Conservation (phyloP, 306 rosid genomes). For the Chamaecrista fasciculata region DNA sequence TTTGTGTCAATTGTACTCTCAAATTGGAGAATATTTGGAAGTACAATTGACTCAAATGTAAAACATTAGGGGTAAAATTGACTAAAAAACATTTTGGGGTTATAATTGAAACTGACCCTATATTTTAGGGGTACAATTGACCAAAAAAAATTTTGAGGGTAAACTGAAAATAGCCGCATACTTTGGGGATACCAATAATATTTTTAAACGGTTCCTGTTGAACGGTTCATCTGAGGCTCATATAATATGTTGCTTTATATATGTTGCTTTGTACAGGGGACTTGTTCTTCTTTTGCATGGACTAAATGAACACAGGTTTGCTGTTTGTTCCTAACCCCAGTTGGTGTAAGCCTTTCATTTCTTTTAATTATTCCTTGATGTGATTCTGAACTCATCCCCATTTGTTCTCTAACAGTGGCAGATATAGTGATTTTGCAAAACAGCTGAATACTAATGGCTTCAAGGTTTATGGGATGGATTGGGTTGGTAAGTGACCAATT, state of each 20-base stretch:
- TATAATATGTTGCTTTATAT: slow-evolving; percentile 23
- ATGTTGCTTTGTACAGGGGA: slow-evolving; percentile 74
- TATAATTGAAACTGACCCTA: too few species aligned
- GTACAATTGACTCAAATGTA: too few species aligned
- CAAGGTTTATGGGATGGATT: slow-evolving; percentile 93
- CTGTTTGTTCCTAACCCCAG: slow-evolving; percentile 5
- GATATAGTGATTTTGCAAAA: slow-evolving; percentile 80
- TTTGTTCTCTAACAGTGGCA: slow-evolving; percentile 55
- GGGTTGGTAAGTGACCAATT: slow-evolving; percentile 72
- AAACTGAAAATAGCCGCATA: too few species aligned
- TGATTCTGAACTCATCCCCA: slow-evolving; percentile 23
- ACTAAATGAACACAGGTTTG: slow-evolving; percentile 92
- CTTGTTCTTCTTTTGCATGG: slow-evolving; percentile 83
- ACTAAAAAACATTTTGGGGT: too few species aligned
- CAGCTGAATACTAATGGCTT: slow-evolving; percentile 73
- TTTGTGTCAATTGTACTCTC: too few species aligned
- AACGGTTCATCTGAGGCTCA: slow-evolving; percentile 1
- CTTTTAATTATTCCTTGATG: slow-evolving; percentile 9
- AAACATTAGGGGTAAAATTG: too few species aligned
- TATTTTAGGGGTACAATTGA: too few species aligned
- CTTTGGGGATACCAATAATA: too few species aligned
- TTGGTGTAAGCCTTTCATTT: not conserved
- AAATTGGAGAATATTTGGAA: too few species aligned
- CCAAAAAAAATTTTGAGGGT: too few species aligned
- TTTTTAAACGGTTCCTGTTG: too few species aligned